Base-by-base conservation (phyloP, 2,329 filamentous ascomycete species). In the Pezicula carpinea region DNA sequence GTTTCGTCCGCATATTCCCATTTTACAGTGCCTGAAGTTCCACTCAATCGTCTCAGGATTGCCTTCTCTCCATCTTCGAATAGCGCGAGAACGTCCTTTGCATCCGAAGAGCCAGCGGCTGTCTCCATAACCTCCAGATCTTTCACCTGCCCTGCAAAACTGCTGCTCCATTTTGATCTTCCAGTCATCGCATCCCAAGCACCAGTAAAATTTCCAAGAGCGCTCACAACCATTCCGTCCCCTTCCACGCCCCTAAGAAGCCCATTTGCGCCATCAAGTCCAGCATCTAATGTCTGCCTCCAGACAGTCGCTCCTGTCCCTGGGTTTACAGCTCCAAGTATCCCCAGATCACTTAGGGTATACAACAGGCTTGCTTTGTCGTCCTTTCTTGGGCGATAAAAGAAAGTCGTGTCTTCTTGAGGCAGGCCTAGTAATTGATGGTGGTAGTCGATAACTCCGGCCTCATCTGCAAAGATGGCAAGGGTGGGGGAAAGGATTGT, bases 321-420 rank as follows among this genome's bases (percentile, higher is more conserved):
- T 2, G 93, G 93, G 59, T 96, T 95, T 39, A 97, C 77, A 1
- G 92, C 92, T 41, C 89, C 93, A 15, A 99, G 69, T 2, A 96
- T 79, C 32, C 83, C 82, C 41, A 90, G 77, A 48, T 96, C 88
- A 54, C 89, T 95, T 38, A 97, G 72, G 0, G 93, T 95, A 66
- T 96, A 99, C 44, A 99, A 77, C 32, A 99, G 76, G 45, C 88
- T 92, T 31, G 91, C 91, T 66, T 88, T 89, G 53, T 92, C 91
- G 57, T 84, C 80, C 53, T 80, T 77, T 60, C 86, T 79, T 33
- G 93, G 92, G 58, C 84, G 85, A 70, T 96, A 89, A 80, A 97
- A 97, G 77, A 97, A 95, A 58, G 92, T 96, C 51, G 89, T 87
- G 53, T 88, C 81, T 64, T 80, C 74, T 65, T 86, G 85, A 46